Base-by-base conservation (phyloP, 192 early-diverging fungal species). In the Thamnidium elegans region DNA sequence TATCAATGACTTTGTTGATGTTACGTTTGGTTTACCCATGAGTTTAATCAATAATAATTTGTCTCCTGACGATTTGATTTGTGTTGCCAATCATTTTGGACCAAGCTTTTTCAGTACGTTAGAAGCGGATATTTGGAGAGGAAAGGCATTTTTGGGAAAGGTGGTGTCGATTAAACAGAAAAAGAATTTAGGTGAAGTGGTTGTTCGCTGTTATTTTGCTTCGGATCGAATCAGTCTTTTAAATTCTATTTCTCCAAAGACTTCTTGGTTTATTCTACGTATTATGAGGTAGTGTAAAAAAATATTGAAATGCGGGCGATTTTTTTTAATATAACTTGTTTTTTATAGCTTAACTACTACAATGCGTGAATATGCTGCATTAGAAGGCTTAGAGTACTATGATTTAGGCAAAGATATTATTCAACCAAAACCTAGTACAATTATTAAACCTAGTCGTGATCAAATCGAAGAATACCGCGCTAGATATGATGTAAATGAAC, bases 341-440 rank as follows among this genome's bases (percentile, higher is more conserved):
- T 7, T n/a, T 62, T 55, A 7, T 68, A 84, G 86, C 55, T 65
- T 95, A 46, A 91, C 91, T 3, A 91, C 96, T 0, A 70, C 78
- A 8, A 69, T 89, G 45, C 89, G 96, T 30, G 95, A 99, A 76
- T 99, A 92, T 67, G 72, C 81, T 9, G 89, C 90, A 2, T 69
- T 99, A 55, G 64, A 80, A 31, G 83, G 79, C 21, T 74, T 96
- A 65, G 74, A 81, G 44, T 74, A 84, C 26, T 82, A 86, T 65
- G 67, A 80, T 13, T 78, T 95, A 20, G 69, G 71, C 8, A 50
- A 77, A 0, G 84, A 89, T 39, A 87, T 98, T 52, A 62, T 97
- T 30, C 45, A 72, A 2, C 88, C 91, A 26, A 69, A 75, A 34
- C 11, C 62, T 36, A 50, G 52, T 26, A 55, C 58, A 30, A 84